Percentiles rank a stretch among this genome's conserved stretches.
Conservation (phyloP, 176 grass and related monocot species). For the Eremochloa ophiuroides region DNA sequence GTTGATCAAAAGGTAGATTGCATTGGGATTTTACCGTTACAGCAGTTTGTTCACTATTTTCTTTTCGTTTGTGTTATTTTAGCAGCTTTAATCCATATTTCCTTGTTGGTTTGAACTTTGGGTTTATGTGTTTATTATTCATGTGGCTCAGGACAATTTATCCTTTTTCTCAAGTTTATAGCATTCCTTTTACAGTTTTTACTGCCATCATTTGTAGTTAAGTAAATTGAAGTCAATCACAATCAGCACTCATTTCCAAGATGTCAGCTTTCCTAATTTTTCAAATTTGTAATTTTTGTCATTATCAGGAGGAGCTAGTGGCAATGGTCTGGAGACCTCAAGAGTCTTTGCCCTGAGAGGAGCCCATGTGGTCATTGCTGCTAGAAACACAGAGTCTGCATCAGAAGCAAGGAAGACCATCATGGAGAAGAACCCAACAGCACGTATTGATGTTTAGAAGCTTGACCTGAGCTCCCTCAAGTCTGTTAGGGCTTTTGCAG, state of each 20-base stretch:
- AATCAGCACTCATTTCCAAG: not conserved
- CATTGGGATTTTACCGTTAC: not conserved
- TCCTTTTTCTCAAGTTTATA: not conserved
- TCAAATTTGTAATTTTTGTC: not conserved
- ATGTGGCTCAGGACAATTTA: not conserved
- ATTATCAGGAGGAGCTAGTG: conserved; percentile 72
- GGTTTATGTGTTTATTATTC: not conserved
- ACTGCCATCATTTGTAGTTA: not conserved
- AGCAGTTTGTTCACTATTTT: not conserved
- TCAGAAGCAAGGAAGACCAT: conserved; percentile 56
- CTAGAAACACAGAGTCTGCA: conserved; percentile 90
- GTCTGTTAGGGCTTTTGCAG: conserved; percentile 63
- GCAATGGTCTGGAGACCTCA: conserved; percentile 89
- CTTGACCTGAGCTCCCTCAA: conserved; percentile 88
- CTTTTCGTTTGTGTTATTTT: not conserved
- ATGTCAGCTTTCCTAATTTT: not conserved
- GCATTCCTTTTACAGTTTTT: conserved; percentile 3
- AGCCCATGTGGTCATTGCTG: conserved; percentile 84
- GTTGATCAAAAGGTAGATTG: not conserved
- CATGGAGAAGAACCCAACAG: conserved; percentile 36
- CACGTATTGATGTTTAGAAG: conserved; percentile 57
- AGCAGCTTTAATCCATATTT: not conserved
- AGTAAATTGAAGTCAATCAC: conserved; percentile 7
- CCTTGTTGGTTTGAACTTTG: not conserved
- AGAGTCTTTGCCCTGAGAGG: conserved; percentile 84